Evolutionary conservation across 1,284 basidiomycete species (phyloP).

Genomic region (Microbotryomycetes sp.): DNA sequence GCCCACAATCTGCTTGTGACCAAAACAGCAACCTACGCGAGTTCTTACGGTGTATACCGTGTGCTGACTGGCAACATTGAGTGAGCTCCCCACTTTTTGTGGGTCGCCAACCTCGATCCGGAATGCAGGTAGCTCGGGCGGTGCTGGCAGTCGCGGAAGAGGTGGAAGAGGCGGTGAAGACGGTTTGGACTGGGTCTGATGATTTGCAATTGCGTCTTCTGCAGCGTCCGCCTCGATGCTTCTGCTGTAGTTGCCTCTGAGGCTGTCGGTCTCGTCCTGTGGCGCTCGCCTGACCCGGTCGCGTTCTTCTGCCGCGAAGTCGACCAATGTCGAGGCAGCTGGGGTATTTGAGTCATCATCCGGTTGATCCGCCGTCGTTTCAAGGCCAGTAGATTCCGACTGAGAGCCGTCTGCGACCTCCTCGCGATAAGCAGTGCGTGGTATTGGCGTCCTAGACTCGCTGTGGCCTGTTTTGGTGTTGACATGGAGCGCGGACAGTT

Average conservation of each 20-base stretch:
- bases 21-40: constrained; percentile 47
- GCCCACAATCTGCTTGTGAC: background rate
- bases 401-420: background rate
- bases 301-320: constrained; percentile 1
- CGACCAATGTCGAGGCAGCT: constrained; percentile 12
- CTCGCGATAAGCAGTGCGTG: background rate
- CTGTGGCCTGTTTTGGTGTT: background rate
- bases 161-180: constrained; percentile 13
- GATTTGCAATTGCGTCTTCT: constrained; percentile 8
- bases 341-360: constrained; percentile 2
- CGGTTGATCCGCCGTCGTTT: background rate
- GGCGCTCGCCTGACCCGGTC: too few species aligned
- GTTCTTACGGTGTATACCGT: constrained; percentile 93
- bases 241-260: constrained; percentile 22
- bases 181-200: background rate
- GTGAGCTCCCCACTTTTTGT: constrained; percentile 64
- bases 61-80: constrained; percentile 77
- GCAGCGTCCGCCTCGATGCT: constrained; percentile 13
- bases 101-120: constrained; percentile 82
- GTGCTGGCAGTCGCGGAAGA: background rate
- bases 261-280: constrained; percentile 22
- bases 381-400: background rate
- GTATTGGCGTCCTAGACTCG: background rate
- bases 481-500: constrained; percentile 5
- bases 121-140: constrained; percentile 44